A percentile compares a stretch with the other conserved stretches of the same genome.
These are phyloP conservation scores for Crithidia acanthocephali DNA, from an alignment of 208 protist species.

Conservation along the genomic window DNA sequence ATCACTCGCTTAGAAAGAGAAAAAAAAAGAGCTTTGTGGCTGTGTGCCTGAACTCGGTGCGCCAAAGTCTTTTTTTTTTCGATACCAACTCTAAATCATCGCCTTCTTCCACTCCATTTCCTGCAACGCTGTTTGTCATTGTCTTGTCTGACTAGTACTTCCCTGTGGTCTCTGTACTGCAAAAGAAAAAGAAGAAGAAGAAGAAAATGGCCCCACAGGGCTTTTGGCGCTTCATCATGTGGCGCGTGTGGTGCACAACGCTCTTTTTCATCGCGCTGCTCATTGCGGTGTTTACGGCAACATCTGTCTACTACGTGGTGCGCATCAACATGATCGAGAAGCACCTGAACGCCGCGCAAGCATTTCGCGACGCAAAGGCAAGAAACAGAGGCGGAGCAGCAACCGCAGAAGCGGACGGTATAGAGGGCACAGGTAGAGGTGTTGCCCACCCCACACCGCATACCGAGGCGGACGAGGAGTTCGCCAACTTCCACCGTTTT, in stretches of 20 bases:
- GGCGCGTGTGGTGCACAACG: slow-evolving; percentile 13
- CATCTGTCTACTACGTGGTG: slow-evolving; percentile 33
- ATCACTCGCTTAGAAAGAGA: no score
- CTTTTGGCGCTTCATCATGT: slow-evolving; percentile 18
- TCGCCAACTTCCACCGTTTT: not conserved
- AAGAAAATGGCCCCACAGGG: not conserved
- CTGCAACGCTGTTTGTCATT: no score
- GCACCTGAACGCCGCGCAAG: slow-evolving; percentile 1
- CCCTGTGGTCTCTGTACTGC: no score
- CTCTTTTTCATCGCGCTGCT: slow-evolving; percentile 21
- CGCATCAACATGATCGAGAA: slow-evolving; percentile 26
- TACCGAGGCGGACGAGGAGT: not conserved
- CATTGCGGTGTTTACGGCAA: slow-evolving; percentile 4
- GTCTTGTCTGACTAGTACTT: no score
- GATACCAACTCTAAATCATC: no score
- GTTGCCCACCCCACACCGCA: not conserved
- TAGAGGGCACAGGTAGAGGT: not conserved
- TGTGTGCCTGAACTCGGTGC: no score
- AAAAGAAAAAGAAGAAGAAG: not conserved
- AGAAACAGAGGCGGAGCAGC: not conserved
- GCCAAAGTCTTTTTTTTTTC: no score
- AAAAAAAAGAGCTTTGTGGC: no score
- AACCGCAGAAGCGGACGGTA: not conserved
- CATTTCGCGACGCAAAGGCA: no score
- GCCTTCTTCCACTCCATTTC: no score